Evolutionary conservation across 805 yeast species (phyloP).

Genomic region (Starmerella roubikii): DNA sequence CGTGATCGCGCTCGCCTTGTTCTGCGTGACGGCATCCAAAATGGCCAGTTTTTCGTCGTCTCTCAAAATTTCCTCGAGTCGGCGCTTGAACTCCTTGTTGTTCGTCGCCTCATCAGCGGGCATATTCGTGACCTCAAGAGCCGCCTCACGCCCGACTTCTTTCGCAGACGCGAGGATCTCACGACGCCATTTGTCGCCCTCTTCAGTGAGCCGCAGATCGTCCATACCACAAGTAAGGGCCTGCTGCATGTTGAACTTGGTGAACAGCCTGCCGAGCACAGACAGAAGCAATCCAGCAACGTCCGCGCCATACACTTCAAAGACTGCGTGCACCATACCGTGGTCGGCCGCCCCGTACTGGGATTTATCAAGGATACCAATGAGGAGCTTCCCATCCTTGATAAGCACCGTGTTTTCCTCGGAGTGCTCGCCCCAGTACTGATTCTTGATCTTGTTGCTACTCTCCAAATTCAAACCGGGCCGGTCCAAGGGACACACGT

Average conservation of each 20-base stretch:
- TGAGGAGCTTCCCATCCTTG: slow-evolving; percentile 70
- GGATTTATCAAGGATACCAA: slow-evolving; percentile 93
- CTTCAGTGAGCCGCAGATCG: slow-evolving; percentile 79
- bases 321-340: slow-evolving; percentile 92
- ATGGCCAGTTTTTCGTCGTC: slow-evolving; percentile 87
- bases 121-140: slow-evolving; percentile 84
- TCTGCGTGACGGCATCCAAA: slow-evolving; percentile 88
- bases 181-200: slow-evolving; percentile 80
- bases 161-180: slow-evolving; percentile 66
- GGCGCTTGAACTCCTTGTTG: slow-evolving; percentile 67
- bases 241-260: slow-evolving; percentile 79
- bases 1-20: slow-evolving; percentile 81
- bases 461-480: slow-evolving; percentile 84
- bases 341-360: slow-evolving; percentile 97
- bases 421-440: slow-evolving; percentile 85
- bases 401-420: slow-evolving; percentile 76
- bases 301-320: slow-evolving; percentile 86
- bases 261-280: slow-evolving; percentile 88
- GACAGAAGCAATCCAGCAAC: slow-evolving; percentile 82
- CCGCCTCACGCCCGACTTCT: slow-evolving; percentile 82
- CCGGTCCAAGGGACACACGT: slow-evolving; percentile 71
- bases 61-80: slow-evolving; percentile 88
- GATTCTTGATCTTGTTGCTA: slow-evolving; percentile 80
- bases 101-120: slow-evolving; percentile 35
- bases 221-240: slow-evolving; percentile 99